Evolutionary conservation across 2,329 filamentous ascomycete genomes (phyloP).

Genomic region (Xenosphaeropsis pyriputrescens): DNA sequence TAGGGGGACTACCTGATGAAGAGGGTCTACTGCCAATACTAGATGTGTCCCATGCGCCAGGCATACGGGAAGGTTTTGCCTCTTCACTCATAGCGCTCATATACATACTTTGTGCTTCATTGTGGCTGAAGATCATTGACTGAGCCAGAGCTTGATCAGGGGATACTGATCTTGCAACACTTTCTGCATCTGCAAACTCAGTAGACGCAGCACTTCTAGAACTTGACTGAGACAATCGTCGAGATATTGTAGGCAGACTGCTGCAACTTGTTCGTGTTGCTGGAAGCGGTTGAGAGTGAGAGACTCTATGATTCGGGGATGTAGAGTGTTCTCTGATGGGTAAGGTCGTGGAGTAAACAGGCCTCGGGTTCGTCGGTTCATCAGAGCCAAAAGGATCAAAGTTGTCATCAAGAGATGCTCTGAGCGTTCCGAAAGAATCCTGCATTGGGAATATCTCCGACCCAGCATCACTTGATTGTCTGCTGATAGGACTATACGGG

Average conservation of each 20-base stretch:
- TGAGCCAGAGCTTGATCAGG: conserved; percentile 35
- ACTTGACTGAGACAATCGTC: too few species aligned
- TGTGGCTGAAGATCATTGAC: conserved; percentile 62
- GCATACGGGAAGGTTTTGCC: conserved; percentile 7
- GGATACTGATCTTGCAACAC: neutral
- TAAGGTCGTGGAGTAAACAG: too few species aligned
- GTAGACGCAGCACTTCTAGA: neutral
- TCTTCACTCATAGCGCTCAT: conserved; percentile 52
- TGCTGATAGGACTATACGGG: too few species aligned
- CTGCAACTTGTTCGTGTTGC: too few species aligned
- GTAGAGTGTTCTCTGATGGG: conserved; percentile 1
- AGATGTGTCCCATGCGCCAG: conserved; percentile 13
- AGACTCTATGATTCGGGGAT: conserved; percentile 5
- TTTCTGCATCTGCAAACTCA: conserved; percentile 1
- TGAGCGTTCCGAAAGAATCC: too few species aligned
- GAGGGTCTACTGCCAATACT: conserved; percentile 8
- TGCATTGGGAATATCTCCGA: too few species aligned
- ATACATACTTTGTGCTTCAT: conserved; percentile 78
- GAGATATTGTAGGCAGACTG: too few species aligned
- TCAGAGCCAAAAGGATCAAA: too few species aligned
- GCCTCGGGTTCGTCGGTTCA: too few species aligned
- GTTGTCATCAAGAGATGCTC: too few species aligned
- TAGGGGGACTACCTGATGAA: conserved; percentile 6
- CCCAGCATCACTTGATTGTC: too few species aligned
- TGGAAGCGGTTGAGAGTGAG: too few species aligned